Percentiles rank a stretch among this genome's conserved stretches.
Evolutionary conservation across 306 rosid species (phyloP).

Genomic region (Hippophae tibetana): DNA sequence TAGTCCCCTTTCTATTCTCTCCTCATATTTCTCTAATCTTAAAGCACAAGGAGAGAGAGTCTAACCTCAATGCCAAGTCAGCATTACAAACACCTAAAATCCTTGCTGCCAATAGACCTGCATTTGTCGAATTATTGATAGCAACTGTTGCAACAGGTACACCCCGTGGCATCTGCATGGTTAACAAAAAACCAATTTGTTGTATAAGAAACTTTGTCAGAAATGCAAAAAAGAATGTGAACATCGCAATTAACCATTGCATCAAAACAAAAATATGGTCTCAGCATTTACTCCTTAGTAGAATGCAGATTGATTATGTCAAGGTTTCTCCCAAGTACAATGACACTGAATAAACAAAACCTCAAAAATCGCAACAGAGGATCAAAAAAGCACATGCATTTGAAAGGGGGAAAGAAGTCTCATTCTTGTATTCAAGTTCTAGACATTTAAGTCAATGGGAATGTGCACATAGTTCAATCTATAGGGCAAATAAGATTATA

Average conservation of each 20-base stretch:
- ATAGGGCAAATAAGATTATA: neutral
- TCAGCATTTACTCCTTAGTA: too few relatives aligned
- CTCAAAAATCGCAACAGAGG: neutral
- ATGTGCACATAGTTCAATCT: neutral
- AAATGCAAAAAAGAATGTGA: neutral
- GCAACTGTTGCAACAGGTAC: slow-evolving; percentile 89
- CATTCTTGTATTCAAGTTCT: neutral
- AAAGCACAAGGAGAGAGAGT: slow-evolving; percentile 1
- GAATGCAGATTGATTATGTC: too few relatives aligned
- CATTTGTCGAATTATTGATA: slow-evolving; percentile 73
- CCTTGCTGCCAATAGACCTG: slow-evolving; percentile 62
- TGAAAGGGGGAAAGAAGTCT: neutral
- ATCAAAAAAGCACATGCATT: neutral
- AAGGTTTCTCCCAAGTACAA: neutral
- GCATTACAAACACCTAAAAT: slow-evolving; percentile 37
- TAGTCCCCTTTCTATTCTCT: neutral
- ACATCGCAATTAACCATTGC: too few relatives aligned
- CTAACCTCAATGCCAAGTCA: slow-evolving; percentile 49
- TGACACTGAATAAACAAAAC: neutral
- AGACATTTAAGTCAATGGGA: neutral
- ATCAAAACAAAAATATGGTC: too few relatives aligned
- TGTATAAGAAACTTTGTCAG: neutral
- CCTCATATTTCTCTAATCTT: neutral
- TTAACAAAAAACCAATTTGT: neutral
- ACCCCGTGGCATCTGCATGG: slow-evolving; percentile 73